Base-by-base conservation (phyloP, 1,284 basidiomycete genomes). In the Coniophora puteana region DNA sequence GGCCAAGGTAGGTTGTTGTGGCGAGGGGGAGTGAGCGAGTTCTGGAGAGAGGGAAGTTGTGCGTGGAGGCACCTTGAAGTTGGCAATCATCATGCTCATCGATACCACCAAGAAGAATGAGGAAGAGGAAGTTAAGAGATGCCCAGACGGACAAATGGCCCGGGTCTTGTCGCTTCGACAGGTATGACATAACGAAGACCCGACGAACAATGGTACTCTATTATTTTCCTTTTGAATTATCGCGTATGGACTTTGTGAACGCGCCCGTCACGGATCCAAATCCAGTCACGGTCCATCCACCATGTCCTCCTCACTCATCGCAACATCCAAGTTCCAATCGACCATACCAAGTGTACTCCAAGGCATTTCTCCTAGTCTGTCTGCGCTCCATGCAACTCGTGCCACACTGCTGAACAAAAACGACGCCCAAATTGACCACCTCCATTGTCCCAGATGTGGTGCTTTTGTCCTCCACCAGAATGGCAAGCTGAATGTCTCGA, bases 391-490 rank as follows among this genome's bases (percentile, higher is more conserved):
- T 53, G 59, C 69, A 0, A 51, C 62, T n/a, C 68, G 75, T 39
- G 58, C 58, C 60, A 54, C 33, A 47, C 49, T 4, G 53, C 59
- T 29, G 54, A 66, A 40, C 63, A 68, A 38, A 49, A 57, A 22
- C 41, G 51, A 12, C n/a, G n/a, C n/a, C n/a, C n/a, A n/a, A n/a
- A n/a, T n/a, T n/a, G n/a, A n/a, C n/a, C n/a, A n/a, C n/a, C n/a
- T n/a, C n/a, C n/a, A 71, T 41, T 84, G 82, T 56, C 39, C 55
- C 2, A 66, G 60, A 61, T 84, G 81, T 49, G 79, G 78, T n/a
- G n/a, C n/a, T n/a, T n/a, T n/a, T n/a, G n/a, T n/a, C n/a, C n/a
- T n/a, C n/a, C n/a, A n/a, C n/a, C n/a, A n/a, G n/a, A n/a, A n/a
- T n/a, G n/a, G n/a, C n/a, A n/a, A n/a, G n/a, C n/a, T n/a, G n/a